Conservation (phyloP, 2,329 filamentous ascomycete species). For the Biscogniauxia mediterranea region DNA sequence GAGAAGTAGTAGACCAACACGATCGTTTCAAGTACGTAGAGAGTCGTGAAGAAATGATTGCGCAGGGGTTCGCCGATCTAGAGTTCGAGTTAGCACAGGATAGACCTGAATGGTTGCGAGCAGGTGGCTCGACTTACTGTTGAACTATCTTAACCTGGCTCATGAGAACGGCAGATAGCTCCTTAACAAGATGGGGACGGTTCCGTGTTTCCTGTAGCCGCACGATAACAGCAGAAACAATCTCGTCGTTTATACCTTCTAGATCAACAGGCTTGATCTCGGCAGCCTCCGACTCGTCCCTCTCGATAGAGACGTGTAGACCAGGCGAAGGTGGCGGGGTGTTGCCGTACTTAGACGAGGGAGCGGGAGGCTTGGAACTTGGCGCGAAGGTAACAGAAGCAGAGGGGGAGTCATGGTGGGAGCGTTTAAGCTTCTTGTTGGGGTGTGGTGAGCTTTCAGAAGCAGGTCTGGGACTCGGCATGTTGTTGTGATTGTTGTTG, state of each 20-base stretch:
- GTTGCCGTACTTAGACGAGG: constrained; percentile 57
- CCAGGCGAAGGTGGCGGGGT: constrained; percentile 79
- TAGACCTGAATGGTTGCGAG: constrained; percentile 9
- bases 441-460: constrained; percentile 38
- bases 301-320: constrained; percentile 41
- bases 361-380: constrained; percentile 25
- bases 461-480: constrained; percentile 30
- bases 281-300: constrained; percentile 36
- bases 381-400: constrained; percentile 32
- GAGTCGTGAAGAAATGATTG: constrained; percentile 90
- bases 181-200: constrained; percentile 90
- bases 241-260: constrained; percentile 87
- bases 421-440: constrained; percentile 74
- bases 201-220: constrained; percentile 89
- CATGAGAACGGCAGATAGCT: constrained; percentile 78
- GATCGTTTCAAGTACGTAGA: constrained; percentile 86
- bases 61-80: constrained; percentile 93
- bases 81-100: constrained; percentile 22
- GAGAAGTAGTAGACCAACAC: constrained; percentile 72
- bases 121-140: constrained; percentile 64
- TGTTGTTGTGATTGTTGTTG: constrained; percentile 21
- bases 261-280: constrained; percentile 64
- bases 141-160: constrained; percentile 79
- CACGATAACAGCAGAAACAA: constrained; percentile 85
- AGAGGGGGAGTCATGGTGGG: constrained; percentile 53